These are phyloP conservation scores for Colletotrichum viniferum DNA, from an alignment of 2,329 filamentous ascomycete genomes.

Conservation along the genomic window DNA sequence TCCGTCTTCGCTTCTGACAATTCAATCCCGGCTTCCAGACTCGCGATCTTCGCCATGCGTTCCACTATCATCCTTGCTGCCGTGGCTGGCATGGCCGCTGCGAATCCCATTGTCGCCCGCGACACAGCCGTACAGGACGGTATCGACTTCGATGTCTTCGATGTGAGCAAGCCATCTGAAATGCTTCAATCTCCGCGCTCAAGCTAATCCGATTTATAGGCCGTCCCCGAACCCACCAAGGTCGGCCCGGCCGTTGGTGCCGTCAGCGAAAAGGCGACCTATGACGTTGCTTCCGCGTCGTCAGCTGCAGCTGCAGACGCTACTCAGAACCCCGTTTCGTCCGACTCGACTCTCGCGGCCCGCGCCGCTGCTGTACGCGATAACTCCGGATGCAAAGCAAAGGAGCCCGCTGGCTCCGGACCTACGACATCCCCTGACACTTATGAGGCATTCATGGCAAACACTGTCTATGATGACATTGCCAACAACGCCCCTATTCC, in stretches of 20 bases:
- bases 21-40: background rate
- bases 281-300: background rate
- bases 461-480: background rate
- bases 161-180: background rate
- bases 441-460: background rate
- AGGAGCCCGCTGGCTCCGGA: background rate
- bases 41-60: background rate
- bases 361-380: background rate
- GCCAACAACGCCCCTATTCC: background rate
- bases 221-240: background rate
- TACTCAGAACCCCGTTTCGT: background rate
- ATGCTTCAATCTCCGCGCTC: no score
- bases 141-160: background rate
- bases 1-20: background rate
- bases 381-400: background rate
- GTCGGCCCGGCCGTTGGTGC: slow-evolving; percentile 1
- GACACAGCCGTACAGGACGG: background rate
- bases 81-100: background rate
- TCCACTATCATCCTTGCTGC: background rate
- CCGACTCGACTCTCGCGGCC: background rate
- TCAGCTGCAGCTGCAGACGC: background rate
- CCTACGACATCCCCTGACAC: background rate
- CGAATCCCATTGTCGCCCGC: background rate
- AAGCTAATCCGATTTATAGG: background rate
- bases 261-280: background rate